Conservation (phyloP, 306 rosid genomes). For the Fragaria ananassa region DNA sequence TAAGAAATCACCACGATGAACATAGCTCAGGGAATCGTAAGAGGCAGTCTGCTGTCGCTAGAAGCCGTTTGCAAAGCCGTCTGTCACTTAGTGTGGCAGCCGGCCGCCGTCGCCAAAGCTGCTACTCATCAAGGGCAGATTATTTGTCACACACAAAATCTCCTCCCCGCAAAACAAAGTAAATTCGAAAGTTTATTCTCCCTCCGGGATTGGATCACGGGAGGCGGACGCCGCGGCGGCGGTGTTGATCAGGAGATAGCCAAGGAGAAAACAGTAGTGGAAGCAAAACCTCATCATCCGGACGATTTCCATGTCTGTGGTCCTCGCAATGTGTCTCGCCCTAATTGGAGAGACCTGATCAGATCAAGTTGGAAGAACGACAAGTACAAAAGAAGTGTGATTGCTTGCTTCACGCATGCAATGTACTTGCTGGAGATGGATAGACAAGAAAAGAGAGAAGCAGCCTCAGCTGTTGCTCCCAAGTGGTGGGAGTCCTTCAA, state of each 20-base stretch:
- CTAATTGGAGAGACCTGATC: conserved; percentile 81
- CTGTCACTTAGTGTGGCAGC: neutral
- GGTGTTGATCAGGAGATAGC: neutral
- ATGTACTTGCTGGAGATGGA: conserved; percentile 88
- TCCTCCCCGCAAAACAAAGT: neutral
- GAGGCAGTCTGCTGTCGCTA: neutral
- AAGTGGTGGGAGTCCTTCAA: conserved; percentile 97
- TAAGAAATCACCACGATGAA: neutral
- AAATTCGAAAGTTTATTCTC: neutral
- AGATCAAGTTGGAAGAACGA: conserved; percentile 82
- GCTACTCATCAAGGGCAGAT: neutral
- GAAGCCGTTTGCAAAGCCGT: neutral
- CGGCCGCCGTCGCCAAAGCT: neutral
- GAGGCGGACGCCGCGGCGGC: neutral
- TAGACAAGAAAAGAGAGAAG: conserved; percentile 69
- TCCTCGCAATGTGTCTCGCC: conserved; percentile 66
- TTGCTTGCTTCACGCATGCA: conserved; percentile 86
- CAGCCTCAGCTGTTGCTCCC: conserved; percentile 63
- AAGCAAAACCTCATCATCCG: conserved; percentile 41
- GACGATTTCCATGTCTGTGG: conserved; percentile 85
- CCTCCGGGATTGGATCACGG: neutral
- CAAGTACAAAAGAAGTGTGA: conserved; percentile 68
- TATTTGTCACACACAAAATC: neutral
- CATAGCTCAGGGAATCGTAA: neutral
- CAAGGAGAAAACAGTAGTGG: conserved; percentile 8